Percentiles rank a stretch among this genome's conserved stretches.
These are phyloP conservation scores for Amanita rubescens DNA, from an alignment of 768 basidiomycete genomes.

Conservation along the genomic window DNA sequence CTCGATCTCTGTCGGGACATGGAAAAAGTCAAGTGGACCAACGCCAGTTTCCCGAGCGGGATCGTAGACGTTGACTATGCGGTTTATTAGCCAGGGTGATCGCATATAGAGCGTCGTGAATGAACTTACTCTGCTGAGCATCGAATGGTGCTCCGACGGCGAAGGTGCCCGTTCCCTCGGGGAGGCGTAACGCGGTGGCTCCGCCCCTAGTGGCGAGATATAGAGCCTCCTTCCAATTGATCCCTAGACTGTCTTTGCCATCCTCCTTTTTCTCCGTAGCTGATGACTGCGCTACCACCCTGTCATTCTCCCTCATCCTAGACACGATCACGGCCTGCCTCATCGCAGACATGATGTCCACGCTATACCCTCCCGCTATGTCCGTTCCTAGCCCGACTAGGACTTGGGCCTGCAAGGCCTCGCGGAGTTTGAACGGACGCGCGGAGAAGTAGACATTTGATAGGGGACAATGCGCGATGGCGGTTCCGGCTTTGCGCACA, in stretches of 20 bases:
- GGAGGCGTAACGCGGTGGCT: conserved; percentile 58
- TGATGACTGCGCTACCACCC: conserved; percentile 22
- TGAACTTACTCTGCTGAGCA: conserved; percentile 61
- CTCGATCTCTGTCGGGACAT: conserved; percentile 14
- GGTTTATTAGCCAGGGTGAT: conserved; percentile 1
- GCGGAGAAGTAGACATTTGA: conserved; percentile 86
- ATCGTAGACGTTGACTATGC: conserved; percentile 42
- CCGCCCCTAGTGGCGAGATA: conserved; percentile 82
- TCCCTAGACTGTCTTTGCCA: conserved; percentile 27
- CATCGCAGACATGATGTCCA: conserved; percentile 77
- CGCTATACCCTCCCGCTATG: conserved; percentile 78
- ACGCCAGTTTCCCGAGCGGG: conserved; percentile 32
- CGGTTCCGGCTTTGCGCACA: conserved; percentile 42
- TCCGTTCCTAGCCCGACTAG: conserved; percentile 81
- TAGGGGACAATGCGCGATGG: conserved; percentile 83
- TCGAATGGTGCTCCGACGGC: conserved; percentile 61
- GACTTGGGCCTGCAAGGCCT: conserved; percentile 57
- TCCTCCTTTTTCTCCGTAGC: conserved; percentile 5
- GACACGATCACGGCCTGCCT: conserved; percentile 68
- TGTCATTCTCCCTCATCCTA: conserved; percentile 53
- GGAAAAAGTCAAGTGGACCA: conserved; percentile 68
- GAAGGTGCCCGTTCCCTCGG: conserved; percentile 40
- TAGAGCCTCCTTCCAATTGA: conserved; percentile 78
- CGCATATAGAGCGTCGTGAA: conserved; percentile 9
- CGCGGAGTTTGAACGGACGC: conserved; percentile 58